Evolutionary conservation across 768 basidiomycete genomes (phyloP).

Genomic region (Harrya chromipes): DNA sequence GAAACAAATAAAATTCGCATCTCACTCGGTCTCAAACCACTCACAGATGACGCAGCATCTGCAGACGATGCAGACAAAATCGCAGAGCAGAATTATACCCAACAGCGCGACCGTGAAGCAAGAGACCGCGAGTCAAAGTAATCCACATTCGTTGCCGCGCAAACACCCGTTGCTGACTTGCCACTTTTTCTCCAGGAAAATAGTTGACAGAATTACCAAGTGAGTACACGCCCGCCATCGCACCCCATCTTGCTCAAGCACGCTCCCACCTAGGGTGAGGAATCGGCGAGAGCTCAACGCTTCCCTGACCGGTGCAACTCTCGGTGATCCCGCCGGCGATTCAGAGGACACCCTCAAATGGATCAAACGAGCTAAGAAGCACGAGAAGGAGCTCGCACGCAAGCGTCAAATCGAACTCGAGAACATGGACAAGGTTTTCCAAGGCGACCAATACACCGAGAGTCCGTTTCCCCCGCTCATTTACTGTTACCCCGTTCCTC

Average conservation of each 20-base stretch:
- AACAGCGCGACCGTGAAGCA: slow-evolving; percentile 62
- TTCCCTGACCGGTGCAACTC: slow-evolving; percentile 87
- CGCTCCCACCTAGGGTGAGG: slow-evolving; percentile 70
- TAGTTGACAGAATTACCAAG: slow-evolving; percentile 81
- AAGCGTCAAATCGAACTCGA: slow-evolving; percentile 83
- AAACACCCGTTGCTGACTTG: slow-evolving; percentile 17
- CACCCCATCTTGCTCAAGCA: slow-evolving; percentile 36
- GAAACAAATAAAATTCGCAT: slow-evolving; percentile 97
- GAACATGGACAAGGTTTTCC: slow-evolving; percentile 73
- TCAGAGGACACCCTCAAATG: slow-evolving; percentile 81
- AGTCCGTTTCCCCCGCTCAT: slow-evolving; percentile 46
- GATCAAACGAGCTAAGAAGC: slow-evolving; percentile 90
- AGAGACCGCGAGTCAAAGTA: slow-evolving; percentile 80
- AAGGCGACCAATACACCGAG: slow-evolving; percentile 79
- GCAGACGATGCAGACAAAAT: slow-evolving; percentile 74
- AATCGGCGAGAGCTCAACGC: slow-evolving; percentile 91
- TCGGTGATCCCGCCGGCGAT: slow-evolving; percentile 82
- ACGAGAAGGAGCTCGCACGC: slow-evolving; percentile 82
- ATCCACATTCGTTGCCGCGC: slow-evolving; percentile 25
- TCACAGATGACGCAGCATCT: slow-evolving; percentile 75
- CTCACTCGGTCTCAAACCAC: slow-evolving; percentile 88
- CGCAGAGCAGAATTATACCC: slow-evolving; percentile 85
- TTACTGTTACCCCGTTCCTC: background rate
- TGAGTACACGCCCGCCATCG: slow-evolving; percentile 49
- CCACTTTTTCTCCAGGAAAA: slow-evolving; percentile 47